A percentile compares a stretch with the other conserved stretches of the same genome.
Evolutionary conservation across 2,329 filamentous ascomycete species (phyloP).

Genomic region (Neonectria sp.): DNA sequence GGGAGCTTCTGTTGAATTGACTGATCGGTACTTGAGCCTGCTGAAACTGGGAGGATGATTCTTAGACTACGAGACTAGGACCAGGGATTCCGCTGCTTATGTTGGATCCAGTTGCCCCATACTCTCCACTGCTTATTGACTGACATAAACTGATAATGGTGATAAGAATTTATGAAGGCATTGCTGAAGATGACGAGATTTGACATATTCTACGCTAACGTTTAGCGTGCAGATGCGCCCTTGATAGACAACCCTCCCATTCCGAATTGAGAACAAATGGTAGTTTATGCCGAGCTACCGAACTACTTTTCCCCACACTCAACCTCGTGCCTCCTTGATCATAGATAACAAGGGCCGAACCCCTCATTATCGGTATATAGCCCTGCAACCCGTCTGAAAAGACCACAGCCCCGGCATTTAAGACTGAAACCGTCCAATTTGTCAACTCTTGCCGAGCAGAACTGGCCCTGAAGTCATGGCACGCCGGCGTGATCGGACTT

Average conservation of each 20-base stretch:
- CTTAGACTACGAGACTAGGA: too few relatives aligned
- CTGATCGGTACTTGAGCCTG: too few relatives aligned
- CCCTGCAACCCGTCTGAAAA: not conserved
- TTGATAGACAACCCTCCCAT: too few relatives aligned
- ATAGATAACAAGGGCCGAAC: not conserved
- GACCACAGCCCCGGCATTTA: not conserved
- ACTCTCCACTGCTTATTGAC: too few relatives aligned
- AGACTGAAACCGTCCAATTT: not conserved
- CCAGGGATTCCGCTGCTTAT: too few relatives aligned
- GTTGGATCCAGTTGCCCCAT: too few relatives aligned
- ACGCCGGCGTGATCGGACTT: not conserved
- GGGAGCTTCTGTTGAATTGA: too few relatives aligned
- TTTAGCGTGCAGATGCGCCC: not conserved
- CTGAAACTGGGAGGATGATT: too few relatives aligned
- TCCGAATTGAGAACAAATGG: constrained; percentile 1
- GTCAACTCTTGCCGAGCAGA: not conserved
- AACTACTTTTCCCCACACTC: not conserved
- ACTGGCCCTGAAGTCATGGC: not conserved
- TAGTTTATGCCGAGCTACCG: constrained; percentile 1
- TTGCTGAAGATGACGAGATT: too few relatives aligned
- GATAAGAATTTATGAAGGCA: too few relatives aligned
- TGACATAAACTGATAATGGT: too few relatives aligned
- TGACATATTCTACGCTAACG: not conserved
- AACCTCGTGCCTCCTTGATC: not conserved
- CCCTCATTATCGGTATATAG: not conserved